Evolutionary conservation across 2,329 filamentous ascomycete species (phyloP), one percentile per base, ranked within the genome.

Genomic region (Pezicula rhizophila): DNA sequence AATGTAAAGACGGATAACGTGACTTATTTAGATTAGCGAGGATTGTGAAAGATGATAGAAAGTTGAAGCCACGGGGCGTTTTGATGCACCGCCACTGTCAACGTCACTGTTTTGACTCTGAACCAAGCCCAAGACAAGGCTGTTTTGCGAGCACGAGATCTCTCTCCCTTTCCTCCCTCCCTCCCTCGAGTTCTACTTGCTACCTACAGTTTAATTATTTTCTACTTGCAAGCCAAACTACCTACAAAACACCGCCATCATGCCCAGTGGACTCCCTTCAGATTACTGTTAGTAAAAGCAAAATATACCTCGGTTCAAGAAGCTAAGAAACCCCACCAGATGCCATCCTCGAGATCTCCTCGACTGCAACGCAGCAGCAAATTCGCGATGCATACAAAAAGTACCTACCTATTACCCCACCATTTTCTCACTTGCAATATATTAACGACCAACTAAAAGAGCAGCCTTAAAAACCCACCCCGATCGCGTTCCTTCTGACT

Each of bases 371-470:
- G 0, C 80, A 84, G 51, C 82, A 90, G 62, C 87, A 97, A 66
- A 85, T 99, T 64, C 87, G 92, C 60, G 87, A 89, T 75, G 93
- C 91, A 45, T 99, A 97, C 76, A 99, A 99, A 68, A 85, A 86
- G 85, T 88, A 60, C 34, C 57, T 37, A 7, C 33, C 12, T n/a
- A 15, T 14, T 14, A 8, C 5, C 44, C 25, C 26, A 26, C 33
- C 35, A 37, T 44, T 25, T 25, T 18, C 41, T 15, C 31, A 20
- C 23, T 20, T 15, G 43, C 28, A 34, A 10, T n/a, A 15, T 28
- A 23, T 23, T 11, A 39, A 26, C 35, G 26, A 41, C 20, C 11
- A 15, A 25, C 40, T 37, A 46, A 23, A 23, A 90, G 87, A 64
- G 87, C 88, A 60, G 92, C 92, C 5, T 75, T 97, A 41, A 95